phyloP scores from a whole-genome alignment of 2,329 filamentous ascomycete genomes.

The Arthrobotrys pseudoclavata region DNA sequence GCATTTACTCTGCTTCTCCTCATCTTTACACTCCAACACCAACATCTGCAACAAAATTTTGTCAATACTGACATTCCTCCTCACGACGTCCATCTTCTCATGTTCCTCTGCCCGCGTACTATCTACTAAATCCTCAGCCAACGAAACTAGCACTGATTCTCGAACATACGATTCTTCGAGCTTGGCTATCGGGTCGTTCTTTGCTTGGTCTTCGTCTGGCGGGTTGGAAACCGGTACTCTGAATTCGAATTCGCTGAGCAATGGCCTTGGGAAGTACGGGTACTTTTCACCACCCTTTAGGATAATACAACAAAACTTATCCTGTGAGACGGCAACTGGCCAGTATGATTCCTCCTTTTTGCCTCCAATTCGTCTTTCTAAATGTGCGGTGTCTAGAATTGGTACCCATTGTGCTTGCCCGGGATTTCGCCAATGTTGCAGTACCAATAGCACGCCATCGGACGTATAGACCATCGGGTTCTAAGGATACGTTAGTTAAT shows the following conservation, averaged over 20 bases:
- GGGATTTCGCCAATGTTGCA: conserved; percentile 89
- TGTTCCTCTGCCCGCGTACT: conserved; percentile 75
- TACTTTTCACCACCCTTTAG: conserved; percentile 84
- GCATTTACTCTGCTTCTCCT: conserved; percentile 94
- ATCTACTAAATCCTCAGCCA: conserved; percentile 81
- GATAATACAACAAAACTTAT: conserved; percentile 98
- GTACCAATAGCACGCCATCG: conserved; percentile 85
- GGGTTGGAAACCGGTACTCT: conserved; percentile 78
- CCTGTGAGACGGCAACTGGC: conserved; percentile 90
- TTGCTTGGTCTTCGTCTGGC: conserved; percentile 64
- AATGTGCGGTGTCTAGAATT: conserved; percentile 86
- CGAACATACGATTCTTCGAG: conserved; percentile 88
- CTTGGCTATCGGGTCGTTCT: conserved; percentile 68
- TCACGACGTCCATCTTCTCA: conserved; percentile 77
- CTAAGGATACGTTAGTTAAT: conserved; percentile 66
- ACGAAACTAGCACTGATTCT: conserved; percentile 77
- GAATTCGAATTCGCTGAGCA: conserved; percentile 95
- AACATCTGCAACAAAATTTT: conserved; percentile 90
- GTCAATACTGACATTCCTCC: conserved; percentile 86
- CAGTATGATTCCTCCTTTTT: conserved; percentile 92
- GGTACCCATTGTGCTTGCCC: conserved; percentile 92
- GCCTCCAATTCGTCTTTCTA: conserved; percentile 85
- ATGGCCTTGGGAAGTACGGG: conserved; percentile 89
- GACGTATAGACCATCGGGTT: conserved; percentile 98
- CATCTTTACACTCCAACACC: conserved; percentile 89